Conservation (phyloP, 2,329 filamentous ascomycete species). For the Tolypocladium pustulatum region DNA sequence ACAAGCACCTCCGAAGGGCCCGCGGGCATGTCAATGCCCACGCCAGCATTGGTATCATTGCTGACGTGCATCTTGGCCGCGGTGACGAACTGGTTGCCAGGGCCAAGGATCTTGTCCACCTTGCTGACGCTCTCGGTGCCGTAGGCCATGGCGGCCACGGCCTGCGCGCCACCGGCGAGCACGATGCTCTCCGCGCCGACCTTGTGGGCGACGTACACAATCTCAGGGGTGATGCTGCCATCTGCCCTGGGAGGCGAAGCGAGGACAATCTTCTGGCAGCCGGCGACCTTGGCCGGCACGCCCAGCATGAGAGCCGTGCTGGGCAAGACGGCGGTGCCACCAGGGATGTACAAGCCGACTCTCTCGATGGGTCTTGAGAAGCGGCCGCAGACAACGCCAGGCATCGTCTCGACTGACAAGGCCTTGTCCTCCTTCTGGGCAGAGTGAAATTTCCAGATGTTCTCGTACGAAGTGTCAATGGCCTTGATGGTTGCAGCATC, state of each 20-base stretch:
- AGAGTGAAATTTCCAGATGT: constrained; percentile 88
- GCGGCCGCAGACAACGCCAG: constrained; percentile 86
- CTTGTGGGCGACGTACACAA: constrained; percentile 96
- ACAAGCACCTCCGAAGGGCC: constrained; percentile 96
- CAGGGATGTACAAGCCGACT: constrained; percentile 93
- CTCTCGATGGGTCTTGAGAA: constrained; percentile 88
- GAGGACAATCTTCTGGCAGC: constrained; percentile 88
- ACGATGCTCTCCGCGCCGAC: constrained; percentile 94
- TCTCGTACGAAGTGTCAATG: constrained; percentile 90
- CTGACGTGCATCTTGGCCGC: constrained; percentile 97
- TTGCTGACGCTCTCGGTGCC: constrained; percentile 90
- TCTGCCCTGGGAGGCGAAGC: constrained; percentile 85
- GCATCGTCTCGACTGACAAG: constrained; percentile 91
- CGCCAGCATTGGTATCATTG: constrained; percentile 92
- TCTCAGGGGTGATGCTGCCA: constrained; percentile 87
- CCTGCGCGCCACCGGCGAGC: constrained; percentile 88
- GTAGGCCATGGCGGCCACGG: constrained; percentile 93
- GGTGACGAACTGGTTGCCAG: constrained; percentile 97
- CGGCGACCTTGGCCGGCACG: constrained; percentile 94
- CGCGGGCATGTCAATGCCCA: constrained; percentile 97
- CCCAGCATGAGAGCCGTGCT: constrained; percentile 97
- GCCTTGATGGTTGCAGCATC: constrained; percentile 74
- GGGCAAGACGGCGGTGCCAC: constrained; percentile 92
- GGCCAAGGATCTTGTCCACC: constrained; percentile 97
- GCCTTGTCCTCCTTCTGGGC: constrained; percentile 80